Conservation (phyloP, 2,329 filamentous ascomycete genomes). For the Fusarium sp. region DNA sequence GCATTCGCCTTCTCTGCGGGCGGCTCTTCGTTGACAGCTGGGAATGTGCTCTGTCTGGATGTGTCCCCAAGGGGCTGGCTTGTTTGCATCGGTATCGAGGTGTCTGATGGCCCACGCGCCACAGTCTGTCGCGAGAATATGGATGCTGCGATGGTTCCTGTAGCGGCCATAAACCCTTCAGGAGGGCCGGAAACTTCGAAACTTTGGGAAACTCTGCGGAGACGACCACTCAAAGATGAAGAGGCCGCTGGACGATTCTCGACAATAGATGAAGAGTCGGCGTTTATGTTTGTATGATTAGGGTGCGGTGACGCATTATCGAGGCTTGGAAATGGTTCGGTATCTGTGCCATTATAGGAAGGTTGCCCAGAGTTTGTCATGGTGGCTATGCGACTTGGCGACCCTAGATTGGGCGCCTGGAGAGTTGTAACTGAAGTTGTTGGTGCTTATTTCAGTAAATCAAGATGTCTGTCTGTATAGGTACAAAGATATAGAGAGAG, state of each 20-base stretch:
- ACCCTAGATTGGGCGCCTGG: background rate
- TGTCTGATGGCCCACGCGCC: constrained; percentile 25
- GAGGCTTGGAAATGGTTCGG: constrained; percentile 43
- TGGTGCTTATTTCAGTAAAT: background rate
- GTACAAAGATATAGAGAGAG: background rate
- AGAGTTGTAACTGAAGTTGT: background rate
- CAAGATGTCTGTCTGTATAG: background rate
- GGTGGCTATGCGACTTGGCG: constrained; percentile 19
- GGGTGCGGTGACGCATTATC: constrained; percentile 30
- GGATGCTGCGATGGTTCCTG: constrained; percentile 56
- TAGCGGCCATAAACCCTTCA: constrained; percentile 58
- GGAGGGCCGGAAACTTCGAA: constrained; percentile 59
- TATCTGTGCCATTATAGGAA: constrained; percentile 26
- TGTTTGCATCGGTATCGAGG: constrained; percentile 27
- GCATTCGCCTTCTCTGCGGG: constrained; percentile 8
- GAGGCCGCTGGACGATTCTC: constrained; percentile 43
- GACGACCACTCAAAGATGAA: constrained; percentile 45
- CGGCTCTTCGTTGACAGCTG: constrained; percentile 34
- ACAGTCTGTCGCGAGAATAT: constrained; percentile 43
- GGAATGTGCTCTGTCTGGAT: constrained; percentile 33
- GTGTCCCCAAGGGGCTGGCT: constrained; percentile 36
- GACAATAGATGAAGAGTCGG: constrained; percentile 8
- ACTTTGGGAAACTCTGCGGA: constrained; percentile 46
- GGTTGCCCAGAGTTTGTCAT: constrained; percentile 27
- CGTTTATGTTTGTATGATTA: constrained; percentile 13